Evolutionary conservation across 2,329 filamentous ascomycete species (phyloP), one percentile per base, ranked within the genome.

Genomic region (Aspergillus brunneoviolaceus): DNA sequence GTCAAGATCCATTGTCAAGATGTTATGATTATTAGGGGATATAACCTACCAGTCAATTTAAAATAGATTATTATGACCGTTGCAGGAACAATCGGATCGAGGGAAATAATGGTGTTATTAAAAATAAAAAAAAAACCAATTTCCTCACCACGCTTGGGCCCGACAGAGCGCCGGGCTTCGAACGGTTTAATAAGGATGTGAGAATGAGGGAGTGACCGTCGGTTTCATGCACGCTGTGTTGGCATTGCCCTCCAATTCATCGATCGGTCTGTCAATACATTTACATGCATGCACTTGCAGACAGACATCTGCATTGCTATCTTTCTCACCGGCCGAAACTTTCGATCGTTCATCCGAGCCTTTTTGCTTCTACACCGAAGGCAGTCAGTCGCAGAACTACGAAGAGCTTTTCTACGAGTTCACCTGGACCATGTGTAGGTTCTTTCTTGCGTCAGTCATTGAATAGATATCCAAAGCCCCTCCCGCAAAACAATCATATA

Each of bases 161-260:
- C 53, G 27, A 49, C 21, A 12, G 45, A 55, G 53, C 19, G 14
- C 53, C 53, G 53, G 53, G 53, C 53, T 55, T 29, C 39, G 39
- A 52, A 39, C 21, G 33, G 25, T 21, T 45, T 25, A 23, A 29
- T 35, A 50, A 29, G n/a, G 29, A 50, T 50, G 16, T 45, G 39
- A 45, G 39, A 19, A 45, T 5, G 39, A 45, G 39, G 39, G 39
- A 45, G 16, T 3, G 31, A 52, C 33, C 11, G 12, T 35, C 33
- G 39, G 16, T 19, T 10, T 45, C 16, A 45, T 45, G 39, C 39
- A 45, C 39, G 39, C 14, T 45, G 19, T 19, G 39, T 45, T 45
- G 39, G 39, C 39, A 45, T 16, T 45, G 14, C 14, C 39, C 19
- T 45, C 33, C 33, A 35, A 35, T 35, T 35, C 39, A 45, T 45